phyloP scores from a whole-genome alignment of 768 basidiomycete genomes.

The Leccinum subgranulosum region DNA sequence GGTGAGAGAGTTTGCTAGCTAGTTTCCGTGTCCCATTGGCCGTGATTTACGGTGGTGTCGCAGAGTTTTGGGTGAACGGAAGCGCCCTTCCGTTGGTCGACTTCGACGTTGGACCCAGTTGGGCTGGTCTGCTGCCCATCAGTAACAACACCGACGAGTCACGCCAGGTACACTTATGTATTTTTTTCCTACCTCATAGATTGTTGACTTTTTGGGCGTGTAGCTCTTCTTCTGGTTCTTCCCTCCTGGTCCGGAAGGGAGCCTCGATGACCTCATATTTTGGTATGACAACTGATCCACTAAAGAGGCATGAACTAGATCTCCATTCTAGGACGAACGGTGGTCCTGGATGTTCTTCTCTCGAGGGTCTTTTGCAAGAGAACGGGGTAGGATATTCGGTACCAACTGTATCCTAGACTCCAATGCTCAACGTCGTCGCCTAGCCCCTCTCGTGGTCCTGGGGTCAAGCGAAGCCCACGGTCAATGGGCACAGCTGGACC shows the following conservation, averaged over 20 bases:
- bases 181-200: background rate
- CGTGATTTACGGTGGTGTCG: background rate
- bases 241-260: conserved; percentile 72
- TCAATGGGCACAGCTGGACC: conserved; percentile 73
- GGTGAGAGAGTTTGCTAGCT: conserved; percentile 33
- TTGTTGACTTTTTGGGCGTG: background rate
- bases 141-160: conserved; percentile 59
- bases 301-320: background rate
- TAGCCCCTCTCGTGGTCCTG: conserved; percentile 67
- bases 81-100: conserved; percentile 61
- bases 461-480: conserved; percentile 62
- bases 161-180: conserved; percentile 45
- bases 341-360: conserved; percentile 49
- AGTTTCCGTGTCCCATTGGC: background rate
- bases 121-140: conserved; percentile 73
- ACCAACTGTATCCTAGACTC: conserved; percentile 14
- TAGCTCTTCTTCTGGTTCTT: conserved; percentile 86
- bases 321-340: background rate
- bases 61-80: conserved; percentile 73
- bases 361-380: conserved; percentile 70
- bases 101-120: conserved; percentile 74
- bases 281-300: conserved; percentile 40
- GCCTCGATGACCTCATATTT: conserved; percentile 69
- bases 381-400: conserved; percentile 53
- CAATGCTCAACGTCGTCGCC: background rate